Evolutionary conservation across 345 rosid species (phyloP), one percentile per base, ranked within the genome.

Genomic region (Clausena lansium): DNA sequence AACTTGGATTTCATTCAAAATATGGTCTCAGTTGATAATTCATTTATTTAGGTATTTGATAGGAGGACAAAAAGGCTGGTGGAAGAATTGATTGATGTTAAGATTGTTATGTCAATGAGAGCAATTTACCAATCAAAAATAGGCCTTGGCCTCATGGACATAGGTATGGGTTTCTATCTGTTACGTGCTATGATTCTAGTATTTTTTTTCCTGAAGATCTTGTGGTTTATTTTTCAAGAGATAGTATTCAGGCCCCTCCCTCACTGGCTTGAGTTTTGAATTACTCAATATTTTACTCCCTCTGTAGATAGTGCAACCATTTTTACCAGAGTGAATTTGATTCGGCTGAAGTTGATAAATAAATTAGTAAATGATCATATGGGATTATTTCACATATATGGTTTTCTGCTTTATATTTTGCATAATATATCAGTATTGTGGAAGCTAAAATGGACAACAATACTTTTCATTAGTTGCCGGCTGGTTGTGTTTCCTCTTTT

Each of bases 111-210:
- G 84, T 95, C 99, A 61, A 89, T 95, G 98, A 90, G 98, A 87
- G 92, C 99, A 72, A 87, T 95, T 64, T 95, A 95, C 84, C 98
- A 95, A 83, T 93, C 99, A 47, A 95, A 89, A 86, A 73, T 95
- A 63, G 99, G 99, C 65, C 93, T 93, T 70, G 84, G 88, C 80
- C 91, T 95, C 69, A 89, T 95, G 88, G 95, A 88, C 86, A 84
- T 84, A 87, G 99, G 99, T 93, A 88, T 6, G 45, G 14, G 9
- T 32, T 67, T 35, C 52, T 45, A 45, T 45, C 19, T 76, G 71
- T 72, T 60, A 10, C 3, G 4, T 10, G 28, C 65, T 25, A 27
- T 27, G 69, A 38, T 36, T 15, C 59, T 67, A 6, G 22, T 52
- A n/a, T 58, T 72, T 13, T 20, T 27, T 69, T 25, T 69, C 3